Percentiles rank a stretch among this genome's conserved stretches.
phyloP scores from a whole-genome alignment of 2,329 filamentous ascomycete species.

The Penicillium digitatum region DNA sequence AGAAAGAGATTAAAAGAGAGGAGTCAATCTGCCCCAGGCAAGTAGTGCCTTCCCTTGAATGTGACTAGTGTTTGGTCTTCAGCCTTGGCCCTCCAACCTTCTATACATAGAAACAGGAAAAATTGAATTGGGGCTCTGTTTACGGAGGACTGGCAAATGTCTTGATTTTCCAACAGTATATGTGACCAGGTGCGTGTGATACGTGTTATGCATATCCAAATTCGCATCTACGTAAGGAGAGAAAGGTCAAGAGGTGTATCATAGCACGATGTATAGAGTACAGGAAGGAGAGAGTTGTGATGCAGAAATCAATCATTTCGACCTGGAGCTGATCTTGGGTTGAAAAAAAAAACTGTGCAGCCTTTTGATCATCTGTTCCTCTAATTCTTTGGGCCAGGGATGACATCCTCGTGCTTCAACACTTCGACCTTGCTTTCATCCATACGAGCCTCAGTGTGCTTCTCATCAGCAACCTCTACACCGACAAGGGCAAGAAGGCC shows the following conservation, averaged over 20 bases:
- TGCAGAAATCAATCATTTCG: not conserved
- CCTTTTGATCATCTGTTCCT: not conserved
- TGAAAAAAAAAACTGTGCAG: not conserved
- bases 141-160: not conserved
- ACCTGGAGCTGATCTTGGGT: not conserved
- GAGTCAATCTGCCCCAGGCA: not conserved
- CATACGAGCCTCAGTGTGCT: not conserved
- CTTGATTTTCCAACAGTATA: not conserved
- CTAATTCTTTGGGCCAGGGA: not conserved
- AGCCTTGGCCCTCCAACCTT: not conserved
- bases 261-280: not conserved
- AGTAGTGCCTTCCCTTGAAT: not conserved
- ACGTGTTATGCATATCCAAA: not conserved
- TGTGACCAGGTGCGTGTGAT: not conserved
- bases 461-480: constrained; percentile 19
- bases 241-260: not conserved
- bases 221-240: not conserved
- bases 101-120: constrained; percentile 6
- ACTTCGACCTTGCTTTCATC: constrained; percentile 6
- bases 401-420: constrained; percentile 8
- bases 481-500: constrained; percentile 29
- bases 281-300: not conserved
- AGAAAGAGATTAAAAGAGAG: not conserved
- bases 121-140: not conserved
- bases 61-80: not conserved